These are phyloP conservation scores for Arthrobotrys musiformis DNA, from an alignment of 2,329 filamentous ascomycete genomes.

Conservation along the genomic window DNA sequence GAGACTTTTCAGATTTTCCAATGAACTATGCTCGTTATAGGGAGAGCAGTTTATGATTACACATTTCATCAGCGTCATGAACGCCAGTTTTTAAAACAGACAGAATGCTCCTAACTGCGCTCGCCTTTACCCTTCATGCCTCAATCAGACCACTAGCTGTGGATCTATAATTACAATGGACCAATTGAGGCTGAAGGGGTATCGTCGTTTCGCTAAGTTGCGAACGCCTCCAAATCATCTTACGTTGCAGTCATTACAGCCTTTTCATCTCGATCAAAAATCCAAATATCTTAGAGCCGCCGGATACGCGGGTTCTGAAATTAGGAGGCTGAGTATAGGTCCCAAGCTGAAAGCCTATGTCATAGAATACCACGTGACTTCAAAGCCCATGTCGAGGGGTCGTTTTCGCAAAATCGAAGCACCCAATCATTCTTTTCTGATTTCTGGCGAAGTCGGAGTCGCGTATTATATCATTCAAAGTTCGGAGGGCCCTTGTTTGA, in stretches of 20 bases:
- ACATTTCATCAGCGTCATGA: neutral
- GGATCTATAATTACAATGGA: constrained; percentile 7
- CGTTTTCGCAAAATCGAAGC: neutral
- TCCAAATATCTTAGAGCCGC: neutral
- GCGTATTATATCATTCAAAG: constrained; percentile 13
- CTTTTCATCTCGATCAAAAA: constrained; percentile 13
- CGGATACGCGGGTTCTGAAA: constrained; percentile 3
- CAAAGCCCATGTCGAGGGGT: neutral
- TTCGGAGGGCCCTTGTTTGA: neutral
- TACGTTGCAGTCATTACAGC: constrained; percentile 9
- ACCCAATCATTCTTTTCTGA: neutral
- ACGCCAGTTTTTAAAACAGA: constrained; percentile 12
- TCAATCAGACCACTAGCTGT: constrained; percentile 20
- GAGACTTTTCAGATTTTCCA: neutral
- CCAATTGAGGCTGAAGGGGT: constrained; percentile 16
- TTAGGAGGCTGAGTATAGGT: constrained; percentile 5
- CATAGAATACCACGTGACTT: constrained; percentile 7
- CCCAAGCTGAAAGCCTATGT: neutral
- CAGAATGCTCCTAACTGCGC: neutral
- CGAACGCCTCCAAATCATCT: constrained; percentile 22
- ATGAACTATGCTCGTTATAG: neutral
- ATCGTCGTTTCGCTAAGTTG: constrained; percentile 7
- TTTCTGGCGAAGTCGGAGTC: neutral
- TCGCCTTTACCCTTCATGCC: constrained; percentile 11
- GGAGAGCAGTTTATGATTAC: neutral